A percentile compares a stretch with the other conserved stretches of the same genome.
Evolutionary conservation across 1,284 basidiomycete genomes (phyloP).

Genomic region (Heliocybe sulcata): DNA sequence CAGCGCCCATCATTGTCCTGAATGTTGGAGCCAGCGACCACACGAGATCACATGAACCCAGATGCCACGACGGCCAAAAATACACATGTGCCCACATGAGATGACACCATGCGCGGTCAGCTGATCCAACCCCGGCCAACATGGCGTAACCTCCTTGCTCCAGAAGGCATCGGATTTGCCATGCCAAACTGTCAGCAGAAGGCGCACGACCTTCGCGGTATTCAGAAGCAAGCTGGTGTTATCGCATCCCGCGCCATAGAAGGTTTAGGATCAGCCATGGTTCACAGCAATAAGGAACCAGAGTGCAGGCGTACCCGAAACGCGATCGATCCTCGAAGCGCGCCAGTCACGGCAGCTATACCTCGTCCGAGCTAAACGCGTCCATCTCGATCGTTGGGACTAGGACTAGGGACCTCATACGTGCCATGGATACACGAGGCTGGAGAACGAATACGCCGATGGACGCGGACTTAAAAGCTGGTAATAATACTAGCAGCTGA

Average conservation of each 20-base stretch:
- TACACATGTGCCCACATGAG: not conserved
- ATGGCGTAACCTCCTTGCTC: not conserved
- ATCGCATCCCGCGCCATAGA: not conserved
- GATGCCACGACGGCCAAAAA: not conserved
- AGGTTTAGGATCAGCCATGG: not conserved
- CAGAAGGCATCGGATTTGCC: not conserved
- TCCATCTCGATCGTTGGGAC: not conserved
- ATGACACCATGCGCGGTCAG: not conserved
- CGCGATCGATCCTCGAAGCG: not conserved
- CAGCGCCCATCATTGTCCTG: not conserved
- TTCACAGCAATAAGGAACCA: not conserved
- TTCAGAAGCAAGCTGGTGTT: not conserved
- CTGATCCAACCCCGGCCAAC: not conserved
- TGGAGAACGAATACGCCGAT: not conserved
- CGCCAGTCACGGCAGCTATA: not conserved
- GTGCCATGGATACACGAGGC: not conserved
- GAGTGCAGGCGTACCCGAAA: not conserved
- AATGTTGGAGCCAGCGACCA: too few relatives aligned
- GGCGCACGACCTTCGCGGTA: not conserved
- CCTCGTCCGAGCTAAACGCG: not conserved
- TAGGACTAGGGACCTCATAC: not conserved
- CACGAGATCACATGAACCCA: too few relatives aligned
- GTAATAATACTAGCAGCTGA: not conserved
- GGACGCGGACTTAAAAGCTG: not conserved
- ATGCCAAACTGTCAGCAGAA: not conserved